These are phyloP conservation scores for Trichophyton equinum DNA, from an alignment of 2,329 filamentous ascomycete species.

Conservation along the genomic window DNA sequence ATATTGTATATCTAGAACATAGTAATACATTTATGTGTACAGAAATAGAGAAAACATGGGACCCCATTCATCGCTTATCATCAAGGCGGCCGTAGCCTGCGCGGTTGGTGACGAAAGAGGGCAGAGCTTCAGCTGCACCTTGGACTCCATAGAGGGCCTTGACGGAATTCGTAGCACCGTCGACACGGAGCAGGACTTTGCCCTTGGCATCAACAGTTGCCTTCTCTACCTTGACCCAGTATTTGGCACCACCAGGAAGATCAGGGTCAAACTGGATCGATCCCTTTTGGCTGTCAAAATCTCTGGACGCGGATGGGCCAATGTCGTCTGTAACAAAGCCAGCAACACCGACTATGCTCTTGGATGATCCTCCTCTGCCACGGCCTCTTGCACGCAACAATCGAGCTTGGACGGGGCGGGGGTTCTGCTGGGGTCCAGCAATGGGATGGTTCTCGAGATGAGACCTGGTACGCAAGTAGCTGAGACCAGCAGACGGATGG, in stretches of 20 bases:
- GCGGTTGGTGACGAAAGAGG: neutral
- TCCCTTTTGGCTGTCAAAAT: constrained; percentile 30
- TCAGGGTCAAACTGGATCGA: constrained; percentile 33
- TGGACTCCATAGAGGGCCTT: constrained; percentile 9
- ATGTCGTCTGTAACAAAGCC: constrained; percentile 31
- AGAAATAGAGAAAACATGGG: neutral
- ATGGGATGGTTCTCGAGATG: constrained; percentile 48
- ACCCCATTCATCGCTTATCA: neutral
- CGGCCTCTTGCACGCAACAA: constrained; percentile 39
- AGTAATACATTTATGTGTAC: constrained; percentile 1
- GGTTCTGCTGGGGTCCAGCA: constrained; percentile 45
- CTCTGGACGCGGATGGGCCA: constrained; percentile 23
- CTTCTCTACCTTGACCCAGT: constrained; percentile 38
- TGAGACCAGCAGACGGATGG: constrained; percentile 53
- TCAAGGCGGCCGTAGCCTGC: neutral
- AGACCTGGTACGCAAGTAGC: constrained; percentile 45
- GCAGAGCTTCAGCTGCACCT: neutral
- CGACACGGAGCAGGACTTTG: constrained; percentile 27
- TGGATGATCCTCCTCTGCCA: constrained; percentile 21
- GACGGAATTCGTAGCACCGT: constrained; percentile 7
- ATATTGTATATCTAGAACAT: neutral
- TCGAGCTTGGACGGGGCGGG: constrained; percentile 44
- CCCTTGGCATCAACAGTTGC: constrained; percentile 36
- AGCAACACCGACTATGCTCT: constrained; percentile 29
- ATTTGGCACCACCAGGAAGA: constrained; percentile 40